A percentile compares a stretch with the other conserved stretches of the same genome.
phyloP scores from a whole-genome alignment of 106 monocot genomes.

The Dendrobium catenatum region DNA sequence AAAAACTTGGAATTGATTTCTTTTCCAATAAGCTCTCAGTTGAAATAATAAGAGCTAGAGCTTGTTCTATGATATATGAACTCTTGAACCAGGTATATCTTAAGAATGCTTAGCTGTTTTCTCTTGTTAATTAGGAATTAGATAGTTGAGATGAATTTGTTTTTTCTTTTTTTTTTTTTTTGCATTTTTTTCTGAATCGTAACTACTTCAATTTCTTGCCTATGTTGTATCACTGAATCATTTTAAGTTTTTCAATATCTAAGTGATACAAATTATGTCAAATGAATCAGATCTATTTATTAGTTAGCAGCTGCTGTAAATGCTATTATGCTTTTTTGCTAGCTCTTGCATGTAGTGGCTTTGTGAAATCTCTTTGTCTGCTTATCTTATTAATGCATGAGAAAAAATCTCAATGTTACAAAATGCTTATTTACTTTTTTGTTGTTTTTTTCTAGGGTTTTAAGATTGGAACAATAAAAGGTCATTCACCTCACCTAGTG shows the following conservation, averaged over 20 bases:
- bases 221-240: neutral
- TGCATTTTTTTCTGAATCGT: neutral
- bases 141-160: neutral
- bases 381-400: neutral
- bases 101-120: neutral
- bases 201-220: neutral
- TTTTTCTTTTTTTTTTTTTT: neutral
- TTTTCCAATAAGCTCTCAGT: conserved; percentile 41
- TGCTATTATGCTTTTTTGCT: neutral
- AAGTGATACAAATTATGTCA: neutral
- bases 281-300: neutral
- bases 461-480: conserved; percentile 96
- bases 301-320: neutral
- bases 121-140: neutral
- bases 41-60: conserved; percentile 56
- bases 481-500: conserved; percentile 51
- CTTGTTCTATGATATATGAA: conserved; percentile 53
- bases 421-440: neutral
- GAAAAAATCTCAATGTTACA: neutral
- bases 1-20: conserved; percentile 21
- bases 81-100: conserved; percentile 72
- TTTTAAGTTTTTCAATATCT: neutral
- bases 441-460: conserved; percentile 39
- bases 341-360: neutral
- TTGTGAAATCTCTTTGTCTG: neutral